Percentiles rank a stretch among this genome's conserved stretches.
Evolutionary conservation across 352 stramenopile genomes (phyloP).

Genomic region (Pythium aquatile): DNA sequence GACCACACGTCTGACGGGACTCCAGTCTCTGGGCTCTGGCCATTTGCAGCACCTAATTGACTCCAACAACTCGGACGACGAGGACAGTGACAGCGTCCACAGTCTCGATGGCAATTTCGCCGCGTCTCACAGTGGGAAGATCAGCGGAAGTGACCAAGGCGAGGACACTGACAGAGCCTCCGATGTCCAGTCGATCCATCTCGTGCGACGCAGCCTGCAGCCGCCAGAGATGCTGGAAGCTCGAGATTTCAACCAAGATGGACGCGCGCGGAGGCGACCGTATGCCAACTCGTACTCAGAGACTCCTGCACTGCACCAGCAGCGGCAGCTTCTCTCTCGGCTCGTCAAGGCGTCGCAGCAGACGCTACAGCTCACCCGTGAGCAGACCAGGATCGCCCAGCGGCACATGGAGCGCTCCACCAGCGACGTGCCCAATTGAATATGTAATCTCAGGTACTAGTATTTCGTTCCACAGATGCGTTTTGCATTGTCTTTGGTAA

Average conservation of each 20-base stretch:
- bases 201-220: constrained; percentile 22
- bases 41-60: background rate
- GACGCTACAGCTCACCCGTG: constrained; percentile 40
- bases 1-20: constrained; percentile 12
- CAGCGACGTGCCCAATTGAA: background rate
- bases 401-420: background rate
- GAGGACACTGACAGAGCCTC: background rate
- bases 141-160: too few relatives aligned
- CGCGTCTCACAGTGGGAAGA: too few relatives aligned
- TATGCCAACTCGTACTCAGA: constrained; percentile 23
- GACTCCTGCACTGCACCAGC: constrained; percentile 19
- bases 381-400: constrained; percentile 37
- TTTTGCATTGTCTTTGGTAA: background rate
- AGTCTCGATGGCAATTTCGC: background rate
- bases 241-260: constrained; percentile 25
- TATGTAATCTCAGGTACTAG: too few relatives aligned
- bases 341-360: constrained; percentile 40
- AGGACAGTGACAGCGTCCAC: background rate
- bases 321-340: constrained; percentile 39
- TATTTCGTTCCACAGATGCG: background rate
- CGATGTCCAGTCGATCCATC: constrained; percentile 24
- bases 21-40: constrained; percentile 23
- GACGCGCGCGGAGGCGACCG: constrained; percentile 22
- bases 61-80: background rate
- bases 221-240: constrained; percentile 28